phyloP scores from a whole-genome alignment of 2,329 filamentous ascomycete genomes.

The Claviceps sorghi region DNA sequence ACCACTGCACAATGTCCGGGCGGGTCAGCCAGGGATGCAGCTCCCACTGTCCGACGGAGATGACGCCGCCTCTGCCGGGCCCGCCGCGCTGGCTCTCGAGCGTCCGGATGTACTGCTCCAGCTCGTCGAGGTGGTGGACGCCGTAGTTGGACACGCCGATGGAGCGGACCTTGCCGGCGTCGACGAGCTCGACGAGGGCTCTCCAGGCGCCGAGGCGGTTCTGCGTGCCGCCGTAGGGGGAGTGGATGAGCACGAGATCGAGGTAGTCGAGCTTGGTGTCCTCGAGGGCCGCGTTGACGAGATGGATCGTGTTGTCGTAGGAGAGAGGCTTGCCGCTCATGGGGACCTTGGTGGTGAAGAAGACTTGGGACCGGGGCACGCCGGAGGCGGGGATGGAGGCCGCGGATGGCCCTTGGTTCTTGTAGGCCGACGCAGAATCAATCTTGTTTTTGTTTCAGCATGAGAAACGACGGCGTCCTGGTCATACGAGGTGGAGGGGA shows the following conservation, averaged over 20 bases:
- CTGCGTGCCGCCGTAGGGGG: constrained; percentile 42
- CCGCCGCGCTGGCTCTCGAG: constrained; percentile 47
- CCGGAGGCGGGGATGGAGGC: constrained; percentile 27
- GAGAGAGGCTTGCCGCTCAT: constrained; percentile 21
- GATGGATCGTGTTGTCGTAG: constrained; percentile 50
- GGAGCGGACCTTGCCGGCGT: constrained; percentile 45
- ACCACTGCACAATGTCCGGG: constrained; percentile 70
- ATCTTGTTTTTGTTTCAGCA: constrained; percentile 20
- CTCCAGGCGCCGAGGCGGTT: constrained; percentile 46
- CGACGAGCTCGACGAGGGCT: constrained; percentile 48
- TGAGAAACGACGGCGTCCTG: background rate
- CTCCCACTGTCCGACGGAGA: constrained; percentile 80
- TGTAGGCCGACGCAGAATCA: constrained; percentile 38
- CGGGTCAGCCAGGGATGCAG: constrained; percentile 77
- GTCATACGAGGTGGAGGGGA: background rate
- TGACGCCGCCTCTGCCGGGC: constrained; percentile 50
- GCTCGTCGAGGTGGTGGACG: constrained; percentile 45
- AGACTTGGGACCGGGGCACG: constrained; percentile 32
- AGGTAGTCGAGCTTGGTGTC: constrained; percentile 51
- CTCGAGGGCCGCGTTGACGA: constrained; percentile 48
- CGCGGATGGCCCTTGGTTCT: constrained; percentile 36
- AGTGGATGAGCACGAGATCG: constrained; percentile 50
- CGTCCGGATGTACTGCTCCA: constrained; percentile 43
- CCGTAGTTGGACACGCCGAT: constrained; percentile 54
- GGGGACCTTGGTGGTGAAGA: constrained; percentile 44